Evolutionary conservation across 1,284 basidiomycete genomes (phyloP).

Genomic region (Irpex sp.): DNA sequence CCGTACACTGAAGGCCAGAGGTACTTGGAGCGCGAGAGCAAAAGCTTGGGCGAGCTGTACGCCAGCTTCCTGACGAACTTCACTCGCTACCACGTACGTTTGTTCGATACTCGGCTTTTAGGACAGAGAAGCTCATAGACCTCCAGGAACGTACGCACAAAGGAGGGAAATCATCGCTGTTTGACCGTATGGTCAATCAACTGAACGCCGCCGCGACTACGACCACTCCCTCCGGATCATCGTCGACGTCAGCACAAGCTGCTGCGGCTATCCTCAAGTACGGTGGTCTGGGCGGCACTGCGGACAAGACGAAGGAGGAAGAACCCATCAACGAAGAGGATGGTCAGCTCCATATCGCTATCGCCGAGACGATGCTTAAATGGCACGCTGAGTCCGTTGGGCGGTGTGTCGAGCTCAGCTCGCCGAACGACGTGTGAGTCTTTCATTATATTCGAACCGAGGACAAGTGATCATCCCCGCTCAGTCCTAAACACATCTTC

Average conservation of each 20-base stretch:
- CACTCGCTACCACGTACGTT: slow-evolving; percentile 82
- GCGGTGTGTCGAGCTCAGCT: slow-evolving; percentile 83
- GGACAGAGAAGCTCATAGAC: slow-evolving; percentile 1
- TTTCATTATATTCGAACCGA: slow-evolving; percentile 3
- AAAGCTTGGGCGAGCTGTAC: slow-evolving; percentile 83
- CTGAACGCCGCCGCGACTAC: slow-evolving; percentile 75
- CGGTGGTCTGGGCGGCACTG: slow-evolving; percentile 62
- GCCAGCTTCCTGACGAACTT: slow-evolving; percentile 71
- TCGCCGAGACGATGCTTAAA: slow-evolving; percentile 85
- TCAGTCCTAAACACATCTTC: slow-evolving; percentile 87
- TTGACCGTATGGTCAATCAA: slow-evolving; percentile 92
- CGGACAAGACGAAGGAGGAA: slow-evolving; percentile 56
- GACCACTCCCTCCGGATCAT: slow-evolving; percentile 48
- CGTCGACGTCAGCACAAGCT: slow-evolving; percentile 70
- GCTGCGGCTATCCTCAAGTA: slow-evolving; percentile 80
- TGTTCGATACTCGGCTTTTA: slow-evolving; percentile 1
- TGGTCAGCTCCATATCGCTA: slow-evolving; percentile 67
- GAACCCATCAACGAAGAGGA: slow-evolving; percentile 77
- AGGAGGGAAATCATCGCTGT: slow-evolving; percentile 73
- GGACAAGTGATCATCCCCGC: background rate
- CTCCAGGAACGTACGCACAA: slow-evolving; percentile 70
- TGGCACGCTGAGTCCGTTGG: slow-evolving; percentile 97
- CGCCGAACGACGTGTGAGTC: slow-evolving; percentile 76
- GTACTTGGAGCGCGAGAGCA: slow-evolving; percentile 91
- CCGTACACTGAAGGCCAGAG: slow-evolving; percentile 90